Conservation (phyloP, 495 filamentous ascomycete species). For the Aspergillus ostianus region DNA sequence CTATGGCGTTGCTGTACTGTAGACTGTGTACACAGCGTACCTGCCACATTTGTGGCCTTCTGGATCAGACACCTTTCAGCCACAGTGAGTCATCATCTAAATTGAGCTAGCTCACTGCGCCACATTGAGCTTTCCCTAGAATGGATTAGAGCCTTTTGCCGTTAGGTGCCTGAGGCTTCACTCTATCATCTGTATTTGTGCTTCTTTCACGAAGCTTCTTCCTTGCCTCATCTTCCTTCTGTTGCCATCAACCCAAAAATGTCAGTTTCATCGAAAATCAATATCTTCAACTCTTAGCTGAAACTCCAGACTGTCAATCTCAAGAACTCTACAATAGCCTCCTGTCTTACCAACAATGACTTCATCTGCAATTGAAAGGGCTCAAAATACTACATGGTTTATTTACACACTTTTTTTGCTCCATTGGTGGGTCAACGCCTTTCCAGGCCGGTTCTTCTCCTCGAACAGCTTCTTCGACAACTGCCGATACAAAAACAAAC, state of each 20-base stretch:
- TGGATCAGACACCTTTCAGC: background rate
- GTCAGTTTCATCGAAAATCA: background rate
- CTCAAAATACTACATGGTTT: background rate
- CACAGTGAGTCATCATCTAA: background rate
- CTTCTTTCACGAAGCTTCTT: background rate
- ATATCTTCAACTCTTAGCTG: no score
- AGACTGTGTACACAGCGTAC: no score
- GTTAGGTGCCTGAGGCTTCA: background rate
- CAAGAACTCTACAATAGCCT: background rate
- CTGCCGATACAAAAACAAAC: slow-evolving; percentile 17
- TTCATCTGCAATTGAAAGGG: background rate
- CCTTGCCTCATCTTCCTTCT: background rate
- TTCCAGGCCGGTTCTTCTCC: slow-evolving; percentile 12
- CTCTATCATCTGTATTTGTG: background rate
- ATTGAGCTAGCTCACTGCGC: background rate
- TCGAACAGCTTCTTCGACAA: slow-evolving; percentile 14
- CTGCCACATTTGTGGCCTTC: background rate
- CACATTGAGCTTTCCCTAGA: background rate
- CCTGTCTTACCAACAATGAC: background rate
- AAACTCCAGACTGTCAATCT: no score
- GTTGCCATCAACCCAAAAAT: background rate
- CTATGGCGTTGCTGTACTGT: no score
- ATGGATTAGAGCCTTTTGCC: background rate
- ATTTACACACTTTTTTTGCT: background rate
- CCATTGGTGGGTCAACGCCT: slow-evolving; percentile 16